phyloP scores from a whole-genome alignment of 2,329 filamentous ascomycete species.

The Botryotinia convoluta region DNA sequence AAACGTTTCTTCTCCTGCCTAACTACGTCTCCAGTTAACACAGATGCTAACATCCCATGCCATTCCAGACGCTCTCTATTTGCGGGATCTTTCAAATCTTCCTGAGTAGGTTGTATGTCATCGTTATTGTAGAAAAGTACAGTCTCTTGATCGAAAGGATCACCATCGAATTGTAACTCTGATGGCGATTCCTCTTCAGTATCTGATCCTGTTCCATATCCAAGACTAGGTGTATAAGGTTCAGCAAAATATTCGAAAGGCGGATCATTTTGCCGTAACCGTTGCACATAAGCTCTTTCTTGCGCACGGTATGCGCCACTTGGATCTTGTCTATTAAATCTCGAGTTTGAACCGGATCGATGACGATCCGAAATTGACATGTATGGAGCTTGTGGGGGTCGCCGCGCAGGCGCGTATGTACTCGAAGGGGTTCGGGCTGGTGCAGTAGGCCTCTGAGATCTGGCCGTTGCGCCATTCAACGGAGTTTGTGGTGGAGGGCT shows the following conservation, averaged over 20 bases:
- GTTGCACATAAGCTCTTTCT: conserved; percentile 92
- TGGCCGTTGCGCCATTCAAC: conserved; percentile 48
- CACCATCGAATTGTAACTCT: conserved; percentile 76
- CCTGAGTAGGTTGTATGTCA: conserved; percentile 80
- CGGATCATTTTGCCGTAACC: conserved; percentile 73
- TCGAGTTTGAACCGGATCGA: conserved; percentile 55
- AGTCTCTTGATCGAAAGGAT: conserved; percentile 86
- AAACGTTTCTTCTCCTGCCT: conserved; percentile 96
- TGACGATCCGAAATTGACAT: conserved; percentile 45
- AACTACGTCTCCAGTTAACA: conserved; percentile 93
- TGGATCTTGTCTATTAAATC: conserved; percentile 59
- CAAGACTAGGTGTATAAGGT: conserved; percentile 65
- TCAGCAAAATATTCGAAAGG: conserved; percentile 49
- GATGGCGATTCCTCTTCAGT: conserved; percentile 89
- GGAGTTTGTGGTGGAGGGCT: conserved; percentile 32
- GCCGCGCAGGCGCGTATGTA: conserved; percentile 68
- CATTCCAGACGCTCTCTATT: conserved; percentile 92
- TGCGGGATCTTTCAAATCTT: conserved; percentile 83
- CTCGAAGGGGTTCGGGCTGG: conserved; percentile 73
- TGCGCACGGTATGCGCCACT: conserved; percentile 77
- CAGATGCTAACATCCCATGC: conserved; percentile 96
- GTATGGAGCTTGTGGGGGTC: conserved; percentile 50
- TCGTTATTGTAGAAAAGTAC: conserved; percentile 92
- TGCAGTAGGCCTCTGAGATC: conserved; percentile 64
- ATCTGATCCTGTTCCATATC: conserved; percentile 70